These are phyloP conservation scores for Polytrichum commune DNA, from an alignment of 225 moss, liverwort and hornwort genomes.

Conservation along the genomic window DNA sequence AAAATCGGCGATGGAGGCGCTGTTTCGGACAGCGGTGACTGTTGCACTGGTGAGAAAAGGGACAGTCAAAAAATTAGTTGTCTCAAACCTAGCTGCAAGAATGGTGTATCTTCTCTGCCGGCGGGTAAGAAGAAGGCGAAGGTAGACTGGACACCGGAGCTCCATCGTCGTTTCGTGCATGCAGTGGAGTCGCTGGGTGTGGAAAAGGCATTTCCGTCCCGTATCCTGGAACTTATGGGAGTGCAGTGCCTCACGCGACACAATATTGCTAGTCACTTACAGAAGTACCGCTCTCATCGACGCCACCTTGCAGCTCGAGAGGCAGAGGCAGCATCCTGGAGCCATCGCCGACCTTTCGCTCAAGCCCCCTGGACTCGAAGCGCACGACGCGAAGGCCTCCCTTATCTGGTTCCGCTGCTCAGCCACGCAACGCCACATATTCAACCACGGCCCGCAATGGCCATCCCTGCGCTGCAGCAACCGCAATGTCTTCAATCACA, in stretches of 20 bases:
- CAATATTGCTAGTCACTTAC: slow-evolving; percentile 96
- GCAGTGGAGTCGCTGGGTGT: slow-evolving; percentile 99
- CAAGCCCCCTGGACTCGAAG: slow-evolving; percentile 79
- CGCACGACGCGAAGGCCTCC: slow-evolving; percentile 70
- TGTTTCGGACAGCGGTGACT: slow-evolving; percentile 79
- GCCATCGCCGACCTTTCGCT: slow-evolving; percentile 74
- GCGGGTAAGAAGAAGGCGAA: slow-evolving; percentile 84
- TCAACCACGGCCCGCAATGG: slow-evolving; percentile 85
- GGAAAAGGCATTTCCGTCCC: slow-evolving; percentile 95
- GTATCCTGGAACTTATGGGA: slow-evolving; percentile 96
- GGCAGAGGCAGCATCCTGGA: slow-evolving; percentile 94
- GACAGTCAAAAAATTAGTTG: slow-evolving; percentile 42
- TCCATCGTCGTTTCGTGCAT: slow-evolving; percentile 94
- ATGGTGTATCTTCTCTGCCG: slow-evolving; percentile 17
- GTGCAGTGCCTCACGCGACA: slow-evolving; percentile 96
- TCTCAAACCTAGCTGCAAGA: slow-evolving; percentile 33
- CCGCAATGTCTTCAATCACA: slow-evolving; percentile 61
- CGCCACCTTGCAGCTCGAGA: slow-evolving; percentile 91
- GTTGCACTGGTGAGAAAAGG: slow-evolving; percentile 69
- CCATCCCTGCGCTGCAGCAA: slow-evolving; percentile 76
- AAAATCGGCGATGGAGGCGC: slow-evolving; percentile 56
- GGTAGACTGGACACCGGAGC: slow-evolving; percentile 98
- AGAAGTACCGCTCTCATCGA: slow-evolving; percentile 98
- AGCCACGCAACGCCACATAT: slow-evolving; percentile 69
- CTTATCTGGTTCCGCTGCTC: slow-evolving; percentile 84